A percentile compares a stretch with the other conserved stretches of the same genome.
These are phyloP conservation scores for Phlyctochytrium arcticum DNA, from an alignment of 192 early-diverging fungal species.

Conservation along the genomic window DNA sequence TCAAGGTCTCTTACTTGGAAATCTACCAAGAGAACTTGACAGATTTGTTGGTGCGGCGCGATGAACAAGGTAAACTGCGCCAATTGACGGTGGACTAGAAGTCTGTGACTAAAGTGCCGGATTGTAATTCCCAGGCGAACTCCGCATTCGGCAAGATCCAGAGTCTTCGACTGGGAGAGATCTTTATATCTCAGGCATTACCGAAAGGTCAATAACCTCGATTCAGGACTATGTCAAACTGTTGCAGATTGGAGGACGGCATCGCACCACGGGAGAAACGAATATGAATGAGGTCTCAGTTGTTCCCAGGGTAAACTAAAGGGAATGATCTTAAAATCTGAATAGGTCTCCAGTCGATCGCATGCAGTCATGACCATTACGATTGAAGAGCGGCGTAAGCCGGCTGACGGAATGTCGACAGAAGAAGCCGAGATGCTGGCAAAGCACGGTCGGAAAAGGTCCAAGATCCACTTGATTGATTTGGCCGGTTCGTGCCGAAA, in stretches of 20 bases:
- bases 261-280: slow-evolving; percentile 39
- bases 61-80: slow-evolving; percentile 29
- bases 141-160: slow-evolving; percentile 42
- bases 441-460: slow-evolving; percentile 24
- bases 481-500: slow-evolving; percentile 51
- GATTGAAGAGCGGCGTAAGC: slow-evolving; percentile 56
- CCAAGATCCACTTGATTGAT: slow-evolving; percentile 73
- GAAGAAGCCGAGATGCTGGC: slow-evolving; percentile 35
- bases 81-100: no score
- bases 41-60: slow-evolving; percentile 32
- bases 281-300: slow-evolving; percentile 43
- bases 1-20: slow-evolving; percentile 42
- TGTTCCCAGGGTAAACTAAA: neutral
- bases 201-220: slow-evolving; percentile 22
- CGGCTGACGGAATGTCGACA: slow-evolving; percentile 12
- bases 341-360: slow-evolving; percentile 49
- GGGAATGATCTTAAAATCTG: neutral
- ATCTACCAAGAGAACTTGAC: slow-evolving; percentile 41
- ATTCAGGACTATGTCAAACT: slow-evolving; percentile 31
- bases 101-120: neutral
- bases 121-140: slow-evolving; percentile 17
- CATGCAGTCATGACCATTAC: slow-evolving; percentile 76
- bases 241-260: slow-evolving; percentile 25
- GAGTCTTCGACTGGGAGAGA: slow-evolving; percentile 31
- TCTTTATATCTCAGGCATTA: slow-evolving; percentile 44